Base-by-base conservation (phyloP, 2,329 filamentous ascomycete genomes). In the Monilinia laxa region DNA sequence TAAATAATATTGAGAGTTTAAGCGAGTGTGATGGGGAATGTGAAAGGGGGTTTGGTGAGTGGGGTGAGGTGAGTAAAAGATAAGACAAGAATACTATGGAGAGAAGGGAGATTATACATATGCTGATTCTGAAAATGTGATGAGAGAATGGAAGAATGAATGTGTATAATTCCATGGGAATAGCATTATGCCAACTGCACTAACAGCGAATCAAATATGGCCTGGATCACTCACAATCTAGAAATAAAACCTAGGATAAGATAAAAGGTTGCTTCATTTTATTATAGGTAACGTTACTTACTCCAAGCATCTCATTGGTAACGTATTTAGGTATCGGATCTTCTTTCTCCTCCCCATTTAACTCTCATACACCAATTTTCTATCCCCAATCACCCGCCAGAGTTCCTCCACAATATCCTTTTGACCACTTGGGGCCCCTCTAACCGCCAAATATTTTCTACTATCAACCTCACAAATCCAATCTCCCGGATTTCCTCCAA, bases 401-500 rank as follows among this genome's bases (percentile, higher is more conserved):
- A 90, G 84, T 79, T 89, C 86, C 73, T 89, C 80, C 3, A 89
- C 81, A 59, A 90, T 79, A 76, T 85, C 84, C 77, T 81, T 82
- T 77, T 89, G 87, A 1, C 86, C 87, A 54, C 77, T 78, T 23
- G 83, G 82, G 38, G 87, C 86, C 0, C 83, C 86, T 53, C 87
- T 79, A 40, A 90, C 82, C 6, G 87, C 87, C 54, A 90, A 79
- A 73, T 89, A 90, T 68, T 84, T 81, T 63, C 87, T 80, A 67
- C 80, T 80, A 72, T 90, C 87, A 64, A 90, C 75, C 64, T 79
- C 78, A 2, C 83, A 80, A n/a, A 85, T 78, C 90, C 90, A 93
- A 65, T 85, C 84, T 0, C 90, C 90, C 0, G 89, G 87, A 75
- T 93, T 93, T 5, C 87, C 90, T 75, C 89, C 84, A 10, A 84